A percentile compares a stretch with the other conserved stretches of the same genome.
Conservation (phyloP, 805 yeast genomes). For the Ogataea corticis region DNA sequence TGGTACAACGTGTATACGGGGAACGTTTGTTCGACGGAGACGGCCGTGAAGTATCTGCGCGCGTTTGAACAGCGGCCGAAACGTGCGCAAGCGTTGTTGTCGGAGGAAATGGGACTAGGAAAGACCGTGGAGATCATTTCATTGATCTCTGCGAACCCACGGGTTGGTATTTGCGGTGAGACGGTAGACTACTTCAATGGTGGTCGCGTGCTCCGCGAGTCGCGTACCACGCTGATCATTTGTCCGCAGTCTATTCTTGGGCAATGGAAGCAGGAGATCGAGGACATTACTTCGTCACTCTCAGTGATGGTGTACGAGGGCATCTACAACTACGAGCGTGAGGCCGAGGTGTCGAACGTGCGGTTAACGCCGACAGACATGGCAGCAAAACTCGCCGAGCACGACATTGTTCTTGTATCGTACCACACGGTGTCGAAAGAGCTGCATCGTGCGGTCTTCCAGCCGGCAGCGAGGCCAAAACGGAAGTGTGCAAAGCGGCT, state of each 20-base stretch:
- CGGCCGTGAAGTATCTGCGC: slow-evolving; percentile 32
- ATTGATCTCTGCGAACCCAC: slow-evolving; percentile 58
- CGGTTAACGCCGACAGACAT: slow-evolving; percentile 35
- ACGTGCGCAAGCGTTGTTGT: slow-evolving; percentile 63
- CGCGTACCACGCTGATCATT: slow-evolving; percentile 76
- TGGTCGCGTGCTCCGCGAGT: slow-evolving; percentile 46
- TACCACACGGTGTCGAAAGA: slow-evolving; percentile 73
- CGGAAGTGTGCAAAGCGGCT: slow-evolving; percentile 38
- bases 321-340: slow-evolving; percentile 33
- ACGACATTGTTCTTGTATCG: slow-evolving; percentile 81
- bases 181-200: slow-evolving; percentile 40
- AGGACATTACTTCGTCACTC: slow-evolving; percentile 56
- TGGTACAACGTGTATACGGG: slow-evolving; percentile 58
- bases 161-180: slow-evolving; percentile 38
- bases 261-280: slow-evolving; percentile 85
- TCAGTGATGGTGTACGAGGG: slow-evolving; percentile 69
- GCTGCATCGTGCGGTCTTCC: slow-evolving; percentile 74
- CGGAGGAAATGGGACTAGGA: slow-evolving; percentile 98
- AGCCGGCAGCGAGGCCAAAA: slow-evolving; percentile 55
- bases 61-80: slow-evolving; percentile 10
- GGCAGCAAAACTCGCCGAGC: slow-evolving; percentile 55
- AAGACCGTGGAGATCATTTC: slow-evolving; percentile 86
- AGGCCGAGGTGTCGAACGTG: slow-evolving; percentile 31
- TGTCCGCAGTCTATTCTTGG: slow-evolving; percentile 81
- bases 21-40: slow-evolving; percentile 39